Conservation (phyloP, 805 yeast species). For the Candida piceae region DNA sequence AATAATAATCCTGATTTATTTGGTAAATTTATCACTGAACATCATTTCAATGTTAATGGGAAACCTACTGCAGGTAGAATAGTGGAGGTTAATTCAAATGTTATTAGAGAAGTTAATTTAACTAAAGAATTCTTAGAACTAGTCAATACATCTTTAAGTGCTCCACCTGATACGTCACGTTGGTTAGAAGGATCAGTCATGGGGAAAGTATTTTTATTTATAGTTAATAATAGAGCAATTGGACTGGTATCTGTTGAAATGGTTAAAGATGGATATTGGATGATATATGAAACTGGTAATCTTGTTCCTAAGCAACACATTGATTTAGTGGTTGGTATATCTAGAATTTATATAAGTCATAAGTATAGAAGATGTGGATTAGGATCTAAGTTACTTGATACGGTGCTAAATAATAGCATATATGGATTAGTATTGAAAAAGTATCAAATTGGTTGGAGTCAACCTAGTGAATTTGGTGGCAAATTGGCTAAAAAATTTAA, state of each 20-base stretch:
- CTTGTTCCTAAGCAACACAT: constrained; percentile 44
- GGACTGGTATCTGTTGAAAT: constrained; percentile 55
- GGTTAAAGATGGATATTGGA: constrained; percentile 49
- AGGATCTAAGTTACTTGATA: constrained; percentile 40
- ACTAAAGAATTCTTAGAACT: constrained; percentile 40
- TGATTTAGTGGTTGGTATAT: constrained; percentile 38
- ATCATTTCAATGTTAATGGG: constrained; percentile 1
- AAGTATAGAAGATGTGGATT: constrained; percentile 46
- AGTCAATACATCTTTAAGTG: constrained; percentile 58
- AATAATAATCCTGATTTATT: constrained; percentile 1
- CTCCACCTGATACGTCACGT: constrained; percentile 34
- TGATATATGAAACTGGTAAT: constrained; percentile 46
- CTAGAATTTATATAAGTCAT: constrained; percentile 43
- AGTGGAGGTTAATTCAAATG: constrained; percentile 31
- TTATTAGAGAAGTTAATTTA: constrained; percentile 29
- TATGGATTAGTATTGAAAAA: constrained; percentile 44
- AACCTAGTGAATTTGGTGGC: constrained; percentile 64
- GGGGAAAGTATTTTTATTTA: constrained; percentile 47
- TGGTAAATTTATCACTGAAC: constrained; percentile 7
- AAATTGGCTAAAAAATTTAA: constrained; percentile 52
- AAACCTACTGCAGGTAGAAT: constrained; percentile 16
- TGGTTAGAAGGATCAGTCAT: constrained; percentile 20
- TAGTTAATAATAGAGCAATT: constrained; percentile 40
- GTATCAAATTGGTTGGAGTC: constrained; percentile 60
- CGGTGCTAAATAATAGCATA: constrained; percentile 39